Conservation (phyloP, 2,329 filamentous ascomycete species). For the Aspergillus japonicus region DNA sequence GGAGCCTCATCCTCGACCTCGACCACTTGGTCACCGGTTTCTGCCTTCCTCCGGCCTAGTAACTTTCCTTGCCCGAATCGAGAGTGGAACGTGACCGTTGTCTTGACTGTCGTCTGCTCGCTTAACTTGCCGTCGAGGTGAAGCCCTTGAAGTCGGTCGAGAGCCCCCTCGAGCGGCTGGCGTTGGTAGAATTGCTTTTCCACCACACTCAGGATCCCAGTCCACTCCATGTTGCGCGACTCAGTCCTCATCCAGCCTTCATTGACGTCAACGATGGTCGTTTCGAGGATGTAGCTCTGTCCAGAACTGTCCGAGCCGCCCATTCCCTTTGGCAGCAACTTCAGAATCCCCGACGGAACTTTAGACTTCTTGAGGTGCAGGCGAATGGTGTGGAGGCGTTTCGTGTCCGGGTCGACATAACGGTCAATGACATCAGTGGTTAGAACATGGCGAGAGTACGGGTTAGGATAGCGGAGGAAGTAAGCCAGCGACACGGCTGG, state of each 20-base stretch:
- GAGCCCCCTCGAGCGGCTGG: constrained; percentile 31
- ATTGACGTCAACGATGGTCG: constrained; percentile 59
- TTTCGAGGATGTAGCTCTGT: constrained; percentile 64
- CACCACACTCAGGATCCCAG: constrained; percentile 62
- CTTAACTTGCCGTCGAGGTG: constrained; percentile 38
- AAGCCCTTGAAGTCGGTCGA: constrained; percentile 27
- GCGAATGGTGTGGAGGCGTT: constrained; percentile 60
- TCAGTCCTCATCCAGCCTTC: constrained; percentile 68
- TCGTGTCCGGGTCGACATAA: constrained; percentile 58
- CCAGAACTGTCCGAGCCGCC: constrained; percentile 58
- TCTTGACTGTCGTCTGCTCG: constrained; percentile 57
- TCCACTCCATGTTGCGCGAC: constrained; percentile 65
- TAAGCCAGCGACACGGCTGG: constrained; percentile 66
- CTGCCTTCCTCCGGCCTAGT: constrained; percentile 42
- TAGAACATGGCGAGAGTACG: constrained; percentile 64
- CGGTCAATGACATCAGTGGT: constrained; percentile 66
- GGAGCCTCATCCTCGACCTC: constrained; percentile 52
- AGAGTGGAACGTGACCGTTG: constrained; percentile 62
- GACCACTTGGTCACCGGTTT: constrained; percentile 35
- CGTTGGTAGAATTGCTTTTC: constrained; percentile 60
- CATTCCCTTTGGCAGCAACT: constrained; percentile 59
- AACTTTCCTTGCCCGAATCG: constrained; percentile 59
- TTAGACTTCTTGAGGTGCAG: constrained; percentile 65
- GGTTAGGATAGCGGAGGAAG: constrained; percentile 68
- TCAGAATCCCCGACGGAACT: constrained; percentile 60